These are phyloP conservation scores for Lanmaoa rubissima DNA, from an alignment of 768 basidiomycete species.

Conservation along the genomic window DNA sequence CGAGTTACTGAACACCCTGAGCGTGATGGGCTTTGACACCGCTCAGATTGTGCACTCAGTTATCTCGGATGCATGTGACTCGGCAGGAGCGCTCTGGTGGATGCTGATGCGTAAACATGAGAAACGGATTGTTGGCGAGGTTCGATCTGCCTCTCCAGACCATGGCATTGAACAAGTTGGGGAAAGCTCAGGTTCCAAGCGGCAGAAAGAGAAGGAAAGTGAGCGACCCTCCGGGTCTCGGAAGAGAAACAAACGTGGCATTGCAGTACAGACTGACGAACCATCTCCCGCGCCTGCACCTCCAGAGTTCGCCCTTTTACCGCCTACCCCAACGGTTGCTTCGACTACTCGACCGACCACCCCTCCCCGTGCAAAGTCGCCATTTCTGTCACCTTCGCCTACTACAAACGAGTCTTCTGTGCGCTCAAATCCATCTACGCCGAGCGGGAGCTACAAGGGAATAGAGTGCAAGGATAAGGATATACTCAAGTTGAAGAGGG, in stretches of 20 bases:
- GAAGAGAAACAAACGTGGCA: slow-evolving; percentile 21
- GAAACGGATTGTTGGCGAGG: slow-evolving; percentile 49
- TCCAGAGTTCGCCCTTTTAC: slow-evolving; percentile 71
- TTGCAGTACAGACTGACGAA: slow-evolving; percentile 50
- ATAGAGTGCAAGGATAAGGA: slow-evolving; percentile 50
- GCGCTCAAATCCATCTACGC: slow-evolving; percentile 69
- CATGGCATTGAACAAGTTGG: slow-evolving; percentile 15
- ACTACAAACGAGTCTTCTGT: slow-evolving; percentile 47
- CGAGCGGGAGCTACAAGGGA: slow-evolving; percentile 55
- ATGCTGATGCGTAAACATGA: slow-evolving; percentile 83
- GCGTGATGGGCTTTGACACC: slow-evolving; percentile 82
- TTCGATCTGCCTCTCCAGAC: slow-evolving; percentile 16
- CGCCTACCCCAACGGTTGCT: slow-evolving; percentile 67
- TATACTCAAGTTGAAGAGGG: slow-evolving; percentile 47
- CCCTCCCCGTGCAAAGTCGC: slow-evolving; percentile 52
- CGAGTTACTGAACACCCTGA: slow-evolving; percentile 72
- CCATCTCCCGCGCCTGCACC: slow-evolving; percentile 31
- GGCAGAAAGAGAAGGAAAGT: slow-evolving; percentile 33
- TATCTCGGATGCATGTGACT: slow-evolving; percentile 87
- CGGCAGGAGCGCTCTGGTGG: slow-evolving; percentile 94
- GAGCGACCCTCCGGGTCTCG: slow-evolving; percentile 21
- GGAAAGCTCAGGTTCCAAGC: slow-evolving; percentile 23
- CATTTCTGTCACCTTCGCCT: slow-evolving; percentile 57
- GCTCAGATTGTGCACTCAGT: slow-evolving; percentile 96
- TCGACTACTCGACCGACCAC: slow-evolving; percentile 40